Evolutionary conservation across 805 yeast genomes (phyloP).

Genomic region (Ogataea paraovalis): DNA sequence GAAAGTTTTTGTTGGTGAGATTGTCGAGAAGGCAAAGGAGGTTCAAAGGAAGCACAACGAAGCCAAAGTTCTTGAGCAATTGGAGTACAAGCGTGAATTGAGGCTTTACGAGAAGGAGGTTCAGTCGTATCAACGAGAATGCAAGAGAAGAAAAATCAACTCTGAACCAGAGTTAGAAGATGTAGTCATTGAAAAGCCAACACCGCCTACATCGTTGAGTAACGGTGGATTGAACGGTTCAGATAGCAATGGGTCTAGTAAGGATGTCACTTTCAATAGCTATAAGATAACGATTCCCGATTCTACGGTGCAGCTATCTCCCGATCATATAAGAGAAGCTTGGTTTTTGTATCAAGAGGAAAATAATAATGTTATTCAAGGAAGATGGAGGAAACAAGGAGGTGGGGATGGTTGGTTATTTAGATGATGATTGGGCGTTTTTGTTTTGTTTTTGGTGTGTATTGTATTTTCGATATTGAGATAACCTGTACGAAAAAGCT

Average conservation of each 20-base stretch:
- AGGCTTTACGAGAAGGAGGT: conserved; percentile 20
- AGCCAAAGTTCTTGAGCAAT: conserved; percentile 35
- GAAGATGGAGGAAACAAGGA: conserved; percentile 70
- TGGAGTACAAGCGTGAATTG: conserved; percentile 38
- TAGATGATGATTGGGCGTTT: conserved; percentile 42
- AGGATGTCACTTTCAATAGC: conserved; percentile 7
- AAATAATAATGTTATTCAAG: conserved; percentile 53
- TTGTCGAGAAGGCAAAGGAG: conserved; percentile 75
- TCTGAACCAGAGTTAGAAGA: conserved; percentile 33
- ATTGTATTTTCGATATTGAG: too few relatives aligned
- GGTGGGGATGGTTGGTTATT: conserved; percentile 70
- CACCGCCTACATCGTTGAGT: conserved; percentile 14
- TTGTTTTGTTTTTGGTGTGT: too few relatives aligned
- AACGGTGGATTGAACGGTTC: neutral
- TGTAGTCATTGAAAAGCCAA: conserved; percentile 20
- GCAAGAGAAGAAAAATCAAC: conserved; percentile 36
- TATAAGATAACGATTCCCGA: conserved; percentile 23
- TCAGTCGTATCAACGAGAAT: conserved; percentile 26
- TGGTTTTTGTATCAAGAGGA: conserved; percentile 75
- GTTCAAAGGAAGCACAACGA: conserved; percentile 57
- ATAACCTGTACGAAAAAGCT: too few relatives aligned
- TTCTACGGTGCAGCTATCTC: conserved; percentile 58
- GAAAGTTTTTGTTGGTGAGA: conserved; percentile 85
- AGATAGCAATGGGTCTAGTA: conserved; percentile 4
- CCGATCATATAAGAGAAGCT: conserved; percentile 85